Evolutionary conservation across 257 asterid species (phyloP).

Genomic region (Fraxinus pennsylvanica): DNA sequence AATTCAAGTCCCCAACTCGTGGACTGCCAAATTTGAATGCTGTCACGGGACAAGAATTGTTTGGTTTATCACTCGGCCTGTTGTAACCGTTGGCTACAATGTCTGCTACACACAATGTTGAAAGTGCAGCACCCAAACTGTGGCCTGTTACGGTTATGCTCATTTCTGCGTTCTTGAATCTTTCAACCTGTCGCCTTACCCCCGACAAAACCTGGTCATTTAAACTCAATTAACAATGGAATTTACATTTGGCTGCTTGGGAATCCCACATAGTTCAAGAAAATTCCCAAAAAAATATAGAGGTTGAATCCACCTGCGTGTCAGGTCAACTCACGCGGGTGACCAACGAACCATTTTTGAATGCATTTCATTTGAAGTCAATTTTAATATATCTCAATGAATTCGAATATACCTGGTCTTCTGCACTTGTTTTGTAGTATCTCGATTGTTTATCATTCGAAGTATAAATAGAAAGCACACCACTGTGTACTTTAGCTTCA

Average conservation of each 20-base stretch:
- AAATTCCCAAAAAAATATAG: neutral
- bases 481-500: slow-evolving; percentile 32
- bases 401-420: slow-evolving; percentile 40
- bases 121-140: slow-evolving; percentile 63
- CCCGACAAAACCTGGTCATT: slow-evolving; percentile 46
- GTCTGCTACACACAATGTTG: slow-evolving; percentile 57
- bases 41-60: slow-evolving; percentile 42
- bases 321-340: too few species aligned
- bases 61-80: slow-evolving; percentile 23
- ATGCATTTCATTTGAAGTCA: too few species aligned
- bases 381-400: neutral
- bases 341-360: too few species aligned
- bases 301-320: neutral
- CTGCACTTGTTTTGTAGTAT: slow-evolving; percentile 36
- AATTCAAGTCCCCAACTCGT: slow-evolving; percentile 39
- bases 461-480: slow-evolving; percentile 40
- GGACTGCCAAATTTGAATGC: slow-evolving; percentile 52
- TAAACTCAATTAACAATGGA: too few species aligned
- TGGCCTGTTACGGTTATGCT: slow-evolving; percentile 70
- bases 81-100: slow-evolving; percentile 44
- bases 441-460: slow-evolving; percentile 23
- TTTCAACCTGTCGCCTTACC: slow-evolving; percentile 35
- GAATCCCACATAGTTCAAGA: too few species aligned
- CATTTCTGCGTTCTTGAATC: slow-evolving; percentile 46
- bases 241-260: neutral